Evolutionary conservation across 2,329 filamentous ascomycete genomes (phyloP), one percentile per base, ranked within the genome.

Genomic region (Claviceps fusiformis): DNA sequence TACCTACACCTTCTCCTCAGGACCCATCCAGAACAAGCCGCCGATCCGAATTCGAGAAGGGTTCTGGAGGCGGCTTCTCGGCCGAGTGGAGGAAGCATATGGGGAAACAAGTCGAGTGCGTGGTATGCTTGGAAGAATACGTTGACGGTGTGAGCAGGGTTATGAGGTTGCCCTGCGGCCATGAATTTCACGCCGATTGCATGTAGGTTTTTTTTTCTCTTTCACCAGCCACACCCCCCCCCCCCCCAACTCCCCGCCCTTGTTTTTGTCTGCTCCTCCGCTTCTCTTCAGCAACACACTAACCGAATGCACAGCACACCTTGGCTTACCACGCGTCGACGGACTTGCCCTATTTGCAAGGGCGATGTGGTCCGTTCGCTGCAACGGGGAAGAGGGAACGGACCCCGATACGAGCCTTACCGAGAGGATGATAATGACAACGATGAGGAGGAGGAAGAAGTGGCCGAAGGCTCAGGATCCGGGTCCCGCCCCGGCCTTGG

Each of bases 321-420:
- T 2, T 98, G 93, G 93, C 76, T 98, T 53, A 96, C 92, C 0
- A 97, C 91, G 17, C 85, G 92, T 51, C 86, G 93, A 59, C 85
- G 93, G 59, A 98, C 93, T n/a, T 98, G 93, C 64, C 93, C 93
- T 0, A 97, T 98, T 58, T 98, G 93, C 74, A 98, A 98, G 73
- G 90, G 91, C 51, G 93, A 98, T 66, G 93, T 98, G 41, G 92
- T 98, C 17, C 75, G 80, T 35, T 83, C 80, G 9, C 69, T 89
- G 59, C 78, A 82, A 19, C 76, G 74, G 37, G 75, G 76, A 10
- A 72, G 74, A 15, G 70, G 76, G 6, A 78, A 76, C 3, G 73
- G 71, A 45, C 76, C 77, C 17, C 71, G 75, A 37, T 80, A 80
- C 56, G 78, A 79, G 49, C 71, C 76, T 2, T 81, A 80, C 57